A percentile compares a stretch with the other conserved stretches of the same genome.
phyloP scores from a whole-genome alignment of 306 rosid species.

The Quercus cerris region DNA sequence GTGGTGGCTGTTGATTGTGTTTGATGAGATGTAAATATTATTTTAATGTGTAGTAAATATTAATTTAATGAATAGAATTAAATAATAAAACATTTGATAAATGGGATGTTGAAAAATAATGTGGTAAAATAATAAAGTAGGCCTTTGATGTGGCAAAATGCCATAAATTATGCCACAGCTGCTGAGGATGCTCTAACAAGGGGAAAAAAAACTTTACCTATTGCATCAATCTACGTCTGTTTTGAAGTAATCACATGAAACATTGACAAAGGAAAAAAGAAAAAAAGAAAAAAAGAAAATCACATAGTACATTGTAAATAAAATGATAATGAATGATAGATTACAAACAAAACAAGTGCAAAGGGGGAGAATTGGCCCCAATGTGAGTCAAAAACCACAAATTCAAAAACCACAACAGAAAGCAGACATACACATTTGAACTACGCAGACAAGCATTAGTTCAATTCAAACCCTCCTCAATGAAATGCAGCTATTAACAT shows the following conservation, averaged over 20 bases:
- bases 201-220: not conserved
- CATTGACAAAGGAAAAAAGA: not conserved
- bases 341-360: not conserved
- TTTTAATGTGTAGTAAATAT: too few relatives aligned
- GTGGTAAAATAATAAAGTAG: too few relatives aligned
- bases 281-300: not conserved
- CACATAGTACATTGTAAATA: not conserved
- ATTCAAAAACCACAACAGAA: slow-evolving; percentile 3
- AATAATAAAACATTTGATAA: too few relatives aligned
- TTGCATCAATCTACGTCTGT: not conserved
- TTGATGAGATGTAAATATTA: too few relatives aligned
- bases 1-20: too few relatives aligned
- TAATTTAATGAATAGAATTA: too few relatives aligned
- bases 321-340: not conserved
- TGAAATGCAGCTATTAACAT: slow-evolving; percentile 1
- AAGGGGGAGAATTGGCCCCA: not conserved
- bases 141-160: too few relatives aligned
- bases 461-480: slow-evolving; percentile 13
- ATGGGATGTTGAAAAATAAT: too few relatives aligned
- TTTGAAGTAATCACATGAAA: not conserved
- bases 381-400: not conserved
- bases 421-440: not conserved
- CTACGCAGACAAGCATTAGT: not conserved
- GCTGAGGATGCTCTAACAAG: not conserved
- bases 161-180: too few relatives aligned